Conservation (phyloP, 345 rosid species). For the Eucalyptus tenuipes region DNA sequence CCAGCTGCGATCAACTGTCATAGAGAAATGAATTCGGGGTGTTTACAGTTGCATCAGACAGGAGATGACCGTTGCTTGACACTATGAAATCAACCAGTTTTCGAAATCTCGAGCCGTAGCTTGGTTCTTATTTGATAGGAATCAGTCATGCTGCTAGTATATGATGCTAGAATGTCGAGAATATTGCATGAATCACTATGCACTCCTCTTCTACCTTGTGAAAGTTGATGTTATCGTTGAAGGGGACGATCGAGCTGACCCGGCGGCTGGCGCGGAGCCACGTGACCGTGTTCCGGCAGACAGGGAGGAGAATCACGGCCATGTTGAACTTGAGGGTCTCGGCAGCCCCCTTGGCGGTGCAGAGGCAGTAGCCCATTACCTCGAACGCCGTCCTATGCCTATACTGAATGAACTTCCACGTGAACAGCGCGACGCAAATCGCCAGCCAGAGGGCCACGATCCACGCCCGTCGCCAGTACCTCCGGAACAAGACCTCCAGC, state of each 20-base stretch:
- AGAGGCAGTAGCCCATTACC: conserved; percentile 54
- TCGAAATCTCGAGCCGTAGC: background rate
- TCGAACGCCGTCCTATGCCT: conserved; percentile 24
- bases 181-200: background rate
- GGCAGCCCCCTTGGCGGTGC: conserved; percentile 53
- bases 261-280: conserved; percentile 31
- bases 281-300: conserved; percentile 33
- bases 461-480: conserved; percentile 41
- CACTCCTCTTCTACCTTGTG: conserved; percentile 19
- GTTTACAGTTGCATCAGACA: background rate
- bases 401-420: conserved; percentile 50
- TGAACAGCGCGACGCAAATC: conserved; percentile 18
- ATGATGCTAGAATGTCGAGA: background rate
- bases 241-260: conserved; percentile 23
- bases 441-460: conserved; percentile 21
- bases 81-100: background rate
- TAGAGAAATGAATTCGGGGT: background rate
- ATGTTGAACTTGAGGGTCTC: conserved; percentile 51
- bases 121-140: background rate
- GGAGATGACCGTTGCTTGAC: background rate
- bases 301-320: conserved; percentile 45
- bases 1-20: conserved; percentile 37
- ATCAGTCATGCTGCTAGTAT: background rate
- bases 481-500: conserved; percentile 19
- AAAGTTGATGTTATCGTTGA: conserved; percentile 45